Conservation (phyloP, 371 early-diverging fungal genomes). For the Actinomucor elegans region DNA sequence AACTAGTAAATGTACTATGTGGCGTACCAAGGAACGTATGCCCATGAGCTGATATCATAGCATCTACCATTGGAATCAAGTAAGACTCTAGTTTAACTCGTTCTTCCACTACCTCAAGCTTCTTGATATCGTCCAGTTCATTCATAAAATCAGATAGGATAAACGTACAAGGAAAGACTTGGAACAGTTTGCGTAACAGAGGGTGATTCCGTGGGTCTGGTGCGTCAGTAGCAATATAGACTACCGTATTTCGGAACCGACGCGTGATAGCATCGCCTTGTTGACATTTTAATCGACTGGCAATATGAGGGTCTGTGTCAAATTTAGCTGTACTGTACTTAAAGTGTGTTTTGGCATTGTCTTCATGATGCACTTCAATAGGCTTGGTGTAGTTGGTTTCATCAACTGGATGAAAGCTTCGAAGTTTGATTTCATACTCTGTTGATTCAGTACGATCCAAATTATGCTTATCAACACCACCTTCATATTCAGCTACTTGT, state of each 20-base stretch:
- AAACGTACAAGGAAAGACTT: constrained; percentile 63
- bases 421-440: constrained; percentile 46
- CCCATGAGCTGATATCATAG: constrained; percentile 63
- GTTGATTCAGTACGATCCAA: constrained; percentile 41
- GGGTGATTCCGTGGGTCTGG: constrained; percentile 55
- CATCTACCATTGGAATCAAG: constrained; percentile 66
- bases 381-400: constrained; percentile 21
- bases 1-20: constrained; percentile 59
- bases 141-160: constrained; percentile 53
- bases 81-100: constrained; percentile 55
- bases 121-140: constrained; percentile 43
- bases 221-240: constrained; percentile 65
- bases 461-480: constrained; percentile 26
- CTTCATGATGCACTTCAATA: constrained; percentile 20
- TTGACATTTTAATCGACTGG: constrained; percentile 8
- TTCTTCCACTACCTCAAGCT: constrained; percentile 48
- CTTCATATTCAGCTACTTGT: constrained; percentile 29
- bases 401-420: constrained; percentile 23
- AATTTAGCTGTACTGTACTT: neutral
- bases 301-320: constrained; percentile 8
- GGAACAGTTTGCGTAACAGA: constrained; percentile 54
- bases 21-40: constrained; percentile 57
- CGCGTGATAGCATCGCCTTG: constrained; percentile 10
- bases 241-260: constrained; percentile 30
- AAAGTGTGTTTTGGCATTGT: too few relatives aligned